Base-by-base conservation (phyloP, 768 basidiomycete genomes). In the Suillus luteus region DNA sequence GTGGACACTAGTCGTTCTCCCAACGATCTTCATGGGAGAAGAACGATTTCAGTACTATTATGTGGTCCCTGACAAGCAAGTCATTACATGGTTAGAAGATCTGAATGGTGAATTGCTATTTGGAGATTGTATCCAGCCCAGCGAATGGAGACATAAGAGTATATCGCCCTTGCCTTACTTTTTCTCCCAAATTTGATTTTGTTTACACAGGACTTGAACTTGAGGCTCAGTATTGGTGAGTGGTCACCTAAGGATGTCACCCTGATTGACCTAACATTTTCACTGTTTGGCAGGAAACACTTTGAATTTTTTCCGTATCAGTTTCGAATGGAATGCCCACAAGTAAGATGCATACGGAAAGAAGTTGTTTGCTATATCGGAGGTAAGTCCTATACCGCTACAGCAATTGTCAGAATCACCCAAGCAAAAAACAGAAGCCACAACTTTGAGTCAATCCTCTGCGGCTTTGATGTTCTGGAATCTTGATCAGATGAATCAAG, bases 381-480 rank as follows among this genome's bases (percentile, higher is more conserved):
- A 46, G 44, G 44, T 22, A 11, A 22, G 44, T n/a, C 44, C 4
- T 46, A 46, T n/a, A 46, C 10, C 0, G 0, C 44, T 46, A 3
- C 44, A 46, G n/a, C 0, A 10, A 46, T 10, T 46, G 44, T 5
- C 44, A 46, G 10, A 46, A 22, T 46, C 1, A 46, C 10, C 44
- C 2, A 6, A 31, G 31, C 31, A 31, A 31, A 31, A 43, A n/a
- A n/a, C 4, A 46, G 41, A 41, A 60, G 41, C 59, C 15, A 19
- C 12, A 15, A 44, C 59, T 27, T 24, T 60, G 8, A 43, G 35
- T 1, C 35, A 41, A 46, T 60, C 59, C 9, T 43, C 59, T 44
- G 59, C 59, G 2, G 24, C n/a, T 27, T 60, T 43, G 1, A 60
- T 46, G 27, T 60, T 60, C 59, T 40, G 59, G 38, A 31, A 5